Evolutionary conservation across 352 stramenopile species (phyloP), one percentile per base, ranked within the genome.

Genomic region (Phytophthora citricola): DNA sequence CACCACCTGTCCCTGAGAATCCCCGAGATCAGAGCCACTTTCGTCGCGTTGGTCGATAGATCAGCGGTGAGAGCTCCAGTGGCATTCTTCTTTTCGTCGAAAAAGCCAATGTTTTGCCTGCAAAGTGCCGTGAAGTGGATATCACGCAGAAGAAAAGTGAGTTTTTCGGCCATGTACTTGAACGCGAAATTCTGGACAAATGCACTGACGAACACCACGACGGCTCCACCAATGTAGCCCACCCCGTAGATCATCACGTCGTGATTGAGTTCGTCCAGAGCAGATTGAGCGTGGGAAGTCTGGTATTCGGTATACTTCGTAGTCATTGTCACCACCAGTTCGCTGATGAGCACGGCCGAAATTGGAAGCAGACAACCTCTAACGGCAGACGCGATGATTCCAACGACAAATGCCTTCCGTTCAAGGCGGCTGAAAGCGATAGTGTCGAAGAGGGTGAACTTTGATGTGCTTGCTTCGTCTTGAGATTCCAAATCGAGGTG

Each of bases 261-360:
- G 12, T 41, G 36, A 0, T 41, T 41, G 12, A 41, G 50, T 98
- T 80, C 22, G 87, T 97, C 36, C 93, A 2, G 36, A n/a, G 3
- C 60, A 20, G 22, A 32, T 17, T 49, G 57, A 20, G 80, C 63
- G 0, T 58, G 47, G 0, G 76, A 63, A 0, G 17, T 17, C 29
- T 76, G 34, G 63, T 75, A 89, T 22, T 47, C 17, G 2, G 32
- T 41, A 3, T 70, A 70, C 2, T 70, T 60, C 0, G 39, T 57
- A 7, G 53, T 70, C 53, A 64, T 64, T 2, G 22, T 58, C 36
- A 52, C 54, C 1, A 76, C 58, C 45, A 78, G 29, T 31, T 66
- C 60, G 11, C 55, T 67, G 54, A 70, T 49, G 5, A 78, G 39
- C 12, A 68, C 29, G 4, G 73, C 65, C 0, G 69, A 74, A 14